Percentiles rank a stretch among this genome's conserved stretches.
Evolutionary conservation across 352 stramenopile species (phyloP).

Genomic region (Hyaloperonospora arabidopsidis): DNA sequence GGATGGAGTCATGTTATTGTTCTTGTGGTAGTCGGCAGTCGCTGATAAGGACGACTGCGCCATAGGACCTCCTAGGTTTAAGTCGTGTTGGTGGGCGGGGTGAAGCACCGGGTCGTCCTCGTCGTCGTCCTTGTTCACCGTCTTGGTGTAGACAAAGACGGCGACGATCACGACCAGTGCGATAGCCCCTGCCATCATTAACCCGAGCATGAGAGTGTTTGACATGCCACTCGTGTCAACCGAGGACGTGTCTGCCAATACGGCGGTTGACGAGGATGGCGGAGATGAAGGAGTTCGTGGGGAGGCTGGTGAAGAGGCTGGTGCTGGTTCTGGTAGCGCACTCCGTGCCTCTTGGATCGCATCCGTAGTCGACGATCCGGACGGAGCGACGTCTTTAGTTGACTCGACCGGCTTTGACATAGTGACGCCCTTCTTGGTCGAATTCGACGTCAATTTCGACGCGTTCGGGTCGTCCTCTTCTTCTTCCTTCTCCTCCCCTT

Average conservation of each 20-base stretch:
- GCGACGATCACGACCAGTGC: conserved; percentile 34
- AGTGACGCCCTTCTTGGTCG: background rate
- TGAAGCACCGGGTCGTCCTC: conserved; percentile 27
- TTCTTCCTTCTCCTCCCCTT: too few species aligned
- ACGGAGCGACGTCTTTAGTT: background rate
- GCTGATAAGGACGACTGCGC: conserved; percentile 26
- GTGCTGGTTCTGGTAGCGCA: background rate
- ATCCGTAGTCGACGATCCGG: background rate
- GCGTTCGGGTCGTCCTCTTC: too few species aligned
- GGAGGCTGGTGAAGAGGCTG: conserved; percentile 5
- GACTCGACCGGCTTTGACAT: conserved; percentile 1
- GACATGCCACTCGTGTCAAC: conserved; percentile 12
- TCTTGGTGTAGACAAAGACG: conserved; percentile 51
- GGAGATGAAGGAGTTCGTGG: conserved; percentile 12
- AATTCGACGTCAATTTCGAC: background rate
- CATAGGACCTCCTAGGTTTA: background rate
- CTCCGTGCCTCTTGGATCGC: background rate
- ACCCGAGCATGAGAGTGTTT: conserved; percentile 32
- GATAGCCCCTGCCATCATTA: conserved; percentile 43
- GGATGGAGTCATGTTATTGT: conserved; percentile 28
- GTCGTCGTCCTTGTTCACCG: conserved; percentile 22
- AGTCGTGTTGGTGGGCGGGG: conserved; percentile 7
- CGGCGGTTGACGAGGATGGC: conserved; percentile 12
- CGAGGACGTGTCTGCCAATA: conserved; percentile 30
- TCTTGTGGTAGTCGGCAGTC: conserved; percentile 27